These are phyloP conservation scores for Drosera capensis DNA, from an alignment of 148 eudicot genomes.

Conservation along the genomic window DNA sequence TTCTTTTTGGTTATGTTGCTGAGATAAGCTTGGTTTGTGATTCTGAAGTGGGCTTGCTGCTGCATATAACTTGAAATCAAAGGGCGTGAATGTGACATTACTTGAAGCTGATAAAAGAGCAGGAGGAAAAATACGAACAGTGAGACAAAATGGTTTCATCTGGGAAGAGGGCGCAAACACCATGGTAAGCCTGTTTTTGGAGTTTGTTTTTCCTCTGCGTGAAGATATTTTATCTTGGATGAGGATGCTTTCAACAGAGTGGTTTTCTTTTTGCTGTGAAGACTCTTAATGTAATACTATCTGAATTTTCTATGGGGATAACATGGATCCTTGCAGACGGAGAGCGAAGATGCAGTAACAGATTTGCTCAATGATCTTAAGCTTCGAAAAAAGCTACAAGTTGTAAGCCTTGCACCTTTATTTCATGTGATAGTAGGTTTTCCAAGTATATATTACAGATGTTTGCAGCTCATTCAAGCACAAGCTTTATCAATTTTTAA, in stretches of 20 bases:
- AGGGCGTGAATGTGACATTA: slow-evolving; percentile 59
- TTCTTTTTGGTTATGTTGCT: no score
- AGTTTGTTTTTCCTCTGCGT: neutral
- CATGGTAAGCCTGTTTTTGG: slow-evolving; percentile 35
- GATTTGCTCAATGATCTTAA: slow-evolving; percentile 70
- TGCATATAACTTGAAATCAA: slow-evolving; percentile 68
- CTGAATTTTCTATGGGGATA: no score
- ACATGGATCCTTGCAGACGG: slow-evolving; percentile 40
- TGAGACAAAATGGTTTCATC: slow-evolving; percentile 50
- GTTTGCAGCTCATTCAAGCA: no score
- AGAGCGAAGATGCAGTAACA: slow-evolving; percentile 61
- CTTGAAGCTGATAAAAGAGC: slow-evolving; percentile 76
- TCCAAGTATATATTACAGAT: no score
- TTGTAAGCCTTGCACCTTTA: slow-evolving; percentile 39
- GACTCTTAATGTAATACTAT: no score
- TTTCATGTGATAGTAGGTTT: no score
- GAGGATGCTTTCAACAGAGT: no score
- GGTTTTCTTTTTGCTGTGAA: no score
- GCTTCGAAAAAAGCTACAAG: slow-evolving; percentile 72
- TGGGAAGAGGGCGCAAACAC: slow-evolving; percentile 99
- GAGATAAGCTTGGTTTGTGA: slow-evolving; percentile 5
- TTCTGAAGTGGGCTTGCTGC: slow-evolving; percentile 88
- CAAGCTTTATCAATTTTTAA: no score
- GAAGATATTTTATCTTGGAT: neutral
- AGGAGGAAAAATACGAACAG: slow-evolving; percentile 79